These are phyloP conservation scores for Gnomoniopsis sp. DNA, from an alignment of 2,329 filamentous ascomycete genomes.

Conservation along the genomic window DNA sequence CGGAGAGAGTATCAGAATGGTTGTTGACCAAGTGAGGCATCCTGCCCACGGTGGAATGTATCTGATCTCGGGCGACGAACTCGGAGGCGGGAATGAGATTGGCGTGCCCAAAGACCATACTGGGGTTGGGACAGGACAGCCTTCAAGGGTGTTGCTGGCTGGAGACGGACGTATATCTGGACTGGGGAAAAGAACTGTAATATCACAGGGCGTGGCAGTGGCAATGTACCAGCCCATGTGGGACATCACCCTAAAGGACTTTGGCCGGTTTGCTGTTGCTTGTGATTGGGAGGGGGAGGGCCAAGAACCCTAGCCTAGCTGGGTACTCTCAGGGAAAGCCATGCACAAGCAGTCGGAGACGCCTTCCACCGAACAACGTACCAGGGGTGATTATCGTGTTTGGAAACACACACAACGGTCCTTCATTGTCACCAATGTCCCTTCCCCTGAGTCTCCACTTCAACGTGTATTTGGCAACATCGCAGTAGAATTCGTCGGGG, in stretches of 20 bases:
- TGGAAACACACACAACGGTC: too few relatives aligned
- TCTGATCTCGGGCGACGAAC: conserved; percentile 24
- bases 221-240: conserved; percentile 33
- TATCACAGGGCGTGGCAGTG: conserved; percentile 27
- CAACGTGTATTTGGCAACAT: too few relatives aligned
- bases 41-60: conserved; percentile 24
- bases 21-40: conserved; percentile 24
- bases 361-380: too few relatives aligned
- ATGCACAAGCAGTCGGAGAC: neutral
- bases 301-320: neutral
- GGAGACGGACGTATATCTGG: conserved; percentile 26
- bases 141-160: conserved; percentile 20
- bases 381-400: too few relatives aligned
- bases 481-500: too few relatives aligned
- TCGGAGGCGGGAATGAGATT: neutral
- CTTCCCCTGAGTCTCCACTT: too few relatives aligned
- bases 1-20: conserved; percentile 15
- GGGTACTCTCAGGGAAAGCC: neutral
- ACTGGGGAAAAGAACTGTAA: conserved; percentile 24
- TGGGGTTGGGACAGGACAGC: neutral
- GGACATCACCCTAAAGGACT: conserved; percentile 30
- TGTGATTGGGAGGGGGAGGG: conserved; percentile 32
- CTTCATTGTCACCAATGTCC: too few relatives aligned
- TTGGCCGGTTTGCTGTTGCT: conserved; percentile 32
- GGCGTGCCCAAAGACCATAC: neutral